Evolutionary conservation across 106 monocot genomes (phyloP).

Genomic region (Vanilla planifolia): DNA sequence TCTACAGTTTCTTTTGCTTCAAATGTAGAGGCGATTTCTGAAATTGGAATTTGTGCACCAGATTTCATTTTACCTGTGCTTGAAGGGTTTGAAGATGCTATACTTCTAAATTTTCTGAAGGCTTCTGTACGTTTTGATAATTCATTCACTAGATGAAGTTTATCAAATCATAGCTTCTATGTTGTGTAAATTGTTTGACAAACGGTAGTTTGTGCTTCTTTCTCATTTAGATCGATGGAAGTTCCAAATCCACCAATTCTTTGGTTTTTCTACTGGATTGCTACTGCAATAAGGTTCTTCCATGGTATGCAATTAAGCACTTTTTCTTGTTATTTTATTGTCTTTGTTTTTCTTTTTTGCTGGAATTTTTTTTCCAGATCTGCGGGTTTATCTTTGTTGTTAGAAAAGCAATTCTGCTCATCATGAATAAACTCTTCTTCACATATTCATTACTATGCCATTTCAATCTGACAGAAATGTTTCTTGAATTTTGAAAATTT

Average conservation of each 20-base stretch:
- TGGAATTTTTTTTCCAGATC: too few species aligned
- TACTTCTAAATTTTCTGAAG: conserved; percentile 40
- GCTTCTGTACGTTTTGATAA: conserved; percentile 38
- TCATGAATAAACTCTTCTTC: too few species aligned
- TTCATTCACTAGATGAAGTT: not conserved
- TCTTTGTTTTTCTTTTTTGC: not conserved
- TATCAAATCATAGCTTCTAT: not conserved
- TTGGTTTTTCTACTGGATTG: conserved; percentile 56
- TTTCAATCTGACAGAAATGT: too few species aligned
- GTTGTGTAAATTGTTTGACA: not conserved
- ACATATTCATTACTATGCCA: too few species aligned
- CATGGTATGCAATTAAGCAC: conserved; percentile 51
- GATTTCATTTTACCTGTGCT: conserved; percentile 48
- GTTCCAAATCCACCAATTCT: conserved; percentile 25
- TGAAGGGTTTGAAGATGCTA: conserved; percentile 48
- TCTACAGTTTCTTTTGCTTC: conserved; percentile 31
- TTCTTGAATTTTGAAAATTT: too few species aligned
- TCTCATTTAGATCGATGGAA: conserved; percentile 34
- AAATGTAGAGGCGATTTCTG: conserved; percentile 54
- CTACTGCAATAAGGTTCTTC: conserved; percentile 61
- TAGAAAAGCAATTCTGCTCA: too few species aligned
- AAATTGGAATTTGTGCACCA: conserved; percentile 39
- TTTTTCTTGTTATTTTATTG: not conserved
- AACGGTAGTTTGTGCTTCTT: not conserved
- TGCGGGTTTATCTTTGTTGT: too few species aligned